Percentiles rank a stretch among this genome's conserved stretches.
Conservation (phyloP, 345 rosid genomes). For the Gossypium herbaceum region DNA sequence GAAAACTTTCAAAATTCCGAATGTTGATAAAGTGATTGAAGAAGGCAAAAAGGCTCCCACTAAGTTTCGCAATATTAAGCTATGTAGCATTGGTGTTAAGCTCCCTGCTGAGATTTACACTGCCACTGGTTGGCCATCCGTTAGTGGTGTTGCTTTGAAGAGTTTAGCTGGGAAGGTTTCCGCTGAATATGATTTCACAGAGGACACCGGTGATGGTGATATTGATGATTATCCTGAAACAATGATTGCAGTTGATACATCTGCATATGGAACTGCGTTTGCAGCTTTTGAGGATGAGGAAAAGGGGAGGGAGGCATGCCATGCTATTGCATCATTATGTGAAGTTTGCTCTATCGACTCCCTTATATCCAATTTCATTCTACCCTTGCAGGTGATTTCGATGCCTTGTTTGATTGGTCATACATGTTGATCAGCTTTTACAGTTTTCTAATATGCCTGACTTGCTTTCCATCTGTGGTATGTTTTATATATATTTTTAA, state of each 20-base stretch:
- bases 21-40: conserved; percentile 67
- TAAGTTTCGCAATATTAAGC: conserved; percentile 59
- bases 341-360: conserved; percentile 91
- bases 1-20: conserved; percentile 60
- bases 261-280: conserved; percentile 53
- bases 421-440: background rate
- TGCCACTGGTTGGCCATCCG: conserved; percentile 81
- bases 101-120: conserved; percentile 64
- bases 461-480: background rate
- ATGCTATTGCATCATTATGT: conserved; percentile 87
- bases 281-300: conserved; percentile 48
- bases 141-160: conserved; percentile 72
- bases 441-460: background rate
- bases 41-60: conserved; percentile 78
- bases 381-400: conserved; percentile 77
- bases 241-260: conserved; percentile 32
- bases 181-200: conserved; percentile 50
- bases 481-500: background rate
- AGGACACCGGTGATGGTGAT: conserved; percentile 35
- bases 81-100: conserved; percentile 42
- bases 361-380: conserved; percentile 89
- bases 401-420: conserved; percentile 14
- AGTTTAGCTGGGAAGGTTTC: conserved; percentile 76
- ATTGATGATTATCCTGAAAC: conserved; percentile 22
- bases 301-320: conserved; percentile 80